A percentile compares a stretch with the other conserved stretches of the same genome.
phyloP scores from a whole-genome alignment of 1,139 yeast species.

The Geotrichum restrictum region DNA sequence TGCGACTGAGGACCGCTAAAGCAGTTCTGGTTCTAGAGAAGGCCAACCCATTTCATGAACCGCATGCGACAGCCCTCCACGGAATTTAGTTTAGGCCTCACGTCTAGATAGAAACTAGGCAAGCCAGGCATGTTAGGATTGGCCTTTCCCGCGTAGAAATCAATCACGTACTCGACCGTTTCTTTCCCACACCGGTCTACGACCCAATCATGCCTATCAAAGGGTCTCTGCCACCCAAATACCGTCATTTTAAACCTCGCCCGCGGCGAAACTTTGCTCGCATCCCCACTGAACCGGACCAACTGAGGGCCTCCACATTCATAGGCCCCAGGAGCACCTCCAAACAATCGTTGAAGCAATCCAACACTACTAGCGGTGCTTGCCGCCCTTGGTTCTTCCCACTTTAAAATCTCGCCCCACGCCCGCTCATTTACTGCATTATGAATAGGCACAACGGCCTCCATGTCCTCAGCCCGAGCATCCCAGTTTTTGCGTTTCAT shows the following conservation, averaged over 20 bases:
- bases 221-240: conserved; percentile 69
- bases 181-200: conserved; percentile 73
- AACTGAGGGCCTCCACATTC: conserved; percentile 80
- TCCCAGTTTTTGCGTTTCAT: conserved; percentile 89
- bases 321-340: conserved; percentile 35
- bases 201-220: conserved; percentile 95
- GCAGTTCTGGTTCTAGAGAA: too few relatives aligned
- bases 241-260: conserved; percentile 68
- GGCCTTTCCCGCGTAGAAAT: conserved; percentile 71
- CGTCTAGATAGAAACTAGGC: conserved; percentile 77
- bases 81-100: conserved; percentile 80
- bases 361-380: conserved; percentile 39
- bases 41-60: conserved; percentile 55
- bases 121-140: conserved; percentile 44
- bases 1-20: too few relatives aligned
- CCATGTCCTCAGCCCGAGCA: conserved; percentile 80
- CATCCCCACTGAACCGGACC: conserved; percentile 85
- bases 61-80: conserved; percentile 77
- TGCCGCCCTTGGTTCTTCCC: conserved; percentile 59
- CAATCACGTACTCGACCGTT: conserved; percentile 84
- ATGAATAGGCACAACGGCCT: conserved; percentile 87
- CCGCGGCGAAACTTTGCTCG: conserved; percentile 78
- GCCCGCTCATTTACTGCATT: conserved; percentile 91
- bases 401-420: conserved; percentile 75
- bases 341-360: too few relatives aligned